phyloP scores from a whole-genome alignment of 352 stramenopile genomes.

The Globisporangium okanoganense region DNA sequence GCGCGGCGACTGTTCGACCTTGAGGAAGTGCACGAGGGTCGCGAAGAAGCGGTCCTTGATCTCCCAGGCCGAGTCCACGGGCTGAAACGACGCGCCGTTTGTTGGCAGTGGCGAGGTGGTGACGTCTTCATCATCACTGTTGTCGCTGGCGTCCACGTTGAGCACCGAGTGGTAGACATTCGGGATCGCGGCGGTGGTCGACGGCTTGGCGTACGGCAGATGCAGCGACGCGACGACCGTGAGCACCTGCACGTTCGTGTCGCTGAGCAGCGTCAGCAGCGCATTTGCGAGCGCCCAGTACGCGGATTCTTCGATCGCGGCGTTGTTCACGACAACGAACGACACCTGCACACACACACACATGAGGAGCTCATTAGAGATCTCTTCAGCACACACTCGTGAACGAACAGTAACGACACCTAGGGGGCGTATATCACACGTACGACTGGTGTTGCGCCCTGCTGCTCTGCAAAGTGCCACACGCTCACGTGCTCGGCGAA shows the following conservation, averaged over 20 bases:
- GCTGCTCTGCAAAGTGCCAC: conserved; percentile 8
- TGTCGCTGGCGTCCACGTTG: conserved; percentile 8
- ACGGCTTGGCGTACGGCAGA: conserved; percentile 51
- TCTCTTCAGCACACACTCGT: neutral
- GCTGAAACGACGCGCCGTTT: conserved; percentile 4
- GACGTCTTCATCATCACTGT: too few relatives aligned
- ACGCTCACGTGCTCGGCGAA: conserved; percentile 12
- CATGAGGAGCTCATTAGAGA: neutral
- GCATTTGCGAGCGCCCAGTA: conserved; percentile 46
- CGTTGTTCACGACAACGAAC: conserved; percentile 32
- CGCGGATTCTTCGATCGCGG: conserved; percentile 16
- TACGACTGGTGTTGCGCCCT: neutral
- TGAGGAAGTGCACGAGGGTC: conserved; percentile 45
- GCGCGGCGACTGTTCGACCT: conserved; percentile 40
- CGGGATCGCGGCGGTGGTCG: conserved; percentile 11
- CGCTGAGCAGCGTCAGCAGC: conserved; percentile 33
- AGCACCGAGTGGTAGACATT: conserved; percentile 44
- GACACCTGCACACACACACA: conserved; percentile 19
- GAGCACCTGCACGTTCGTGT: conserved; percentile 31
- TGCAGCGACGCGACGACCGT: conserved; percentile 50
- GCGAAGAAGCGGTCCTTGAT: conserved; percentile 53
- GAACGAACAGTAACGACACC: too few relatives aligned
- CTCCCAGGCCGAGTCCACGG: conserved; percentile 40
- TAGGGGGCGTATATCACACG: neutral
- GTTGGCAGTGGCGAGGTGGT: conserved; percentile 6